Evolutionary conservation across 805 yeast species (phyloP).

Genomic region (Candida maltosa): DNA sequence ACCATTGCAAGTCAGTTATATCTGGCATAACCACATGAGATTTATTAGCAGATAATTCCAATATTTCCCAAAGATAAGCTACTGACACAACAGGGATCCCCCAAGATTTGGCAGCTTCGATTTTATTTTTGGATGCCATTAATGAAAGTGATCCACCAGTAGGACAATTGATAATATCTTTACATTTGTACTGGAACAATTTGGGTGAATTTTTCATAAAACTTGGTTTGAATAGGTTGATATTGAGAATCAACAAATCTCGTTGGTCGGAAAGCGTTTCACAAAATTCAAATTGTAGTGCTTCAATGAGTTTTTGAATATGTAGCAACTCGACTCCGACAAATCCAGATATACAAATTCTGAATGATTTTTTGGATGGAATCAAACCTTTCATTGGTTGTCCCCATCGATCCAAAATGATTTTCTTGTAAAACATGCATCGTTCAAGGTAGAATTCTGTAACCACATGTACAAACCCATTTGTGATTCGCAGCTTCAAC

Average conservation of each 20-base stretch:
- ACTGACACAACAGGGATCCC: constrained; percentile 55
- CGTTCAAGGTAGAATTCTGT: constrained; percentile 86
- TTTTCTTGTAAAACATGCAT: constrained; percentile 53
- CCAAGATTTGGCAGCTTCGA: constrained; percentile 57
- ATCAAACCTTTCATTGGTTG: constrained; percentile 42
- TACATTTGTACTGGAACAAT: constrained; percentile 34
- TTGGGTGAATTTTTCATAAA: constrained; percentile 37
- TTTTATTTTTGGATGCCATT: constrained; percentile 49
- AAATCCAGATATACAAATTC: constrained; percentile 66
- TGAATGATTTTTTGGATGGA: constrained; percentile 18
- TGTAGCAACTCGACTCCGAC: constrained; percentile 75
- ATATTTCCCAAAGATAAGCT: constrained; percentile 52
- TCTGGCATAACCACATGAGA: constrained; percentile 30
- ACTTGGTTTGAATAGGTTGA: constrained; percentile 41
- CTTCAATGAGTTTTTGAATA: constrained; percentile 55
- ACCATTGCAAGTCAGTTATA: constrained; percentile 49
- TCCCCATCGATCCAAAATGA: constrained; percentile 62
- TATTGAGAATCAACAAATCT: constrained; percentile 56
- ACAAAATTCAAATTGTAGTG: constrained; percentile 50
- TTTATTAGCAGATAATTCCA: constrained; percentile 27
- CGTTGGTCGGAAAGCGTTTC: constrained; percentile 48
- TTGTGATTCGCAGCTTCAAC: constrained; percentile 20
- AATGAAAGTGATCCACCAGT: constrained; percentile 25
- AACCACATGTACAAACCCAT: constrained; percentile 30
- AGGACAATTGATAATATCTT: constrained; percentile 33